Conservation (phyloP, 805 yeast species). For the Suhomyces kilbournensis region DNA sequence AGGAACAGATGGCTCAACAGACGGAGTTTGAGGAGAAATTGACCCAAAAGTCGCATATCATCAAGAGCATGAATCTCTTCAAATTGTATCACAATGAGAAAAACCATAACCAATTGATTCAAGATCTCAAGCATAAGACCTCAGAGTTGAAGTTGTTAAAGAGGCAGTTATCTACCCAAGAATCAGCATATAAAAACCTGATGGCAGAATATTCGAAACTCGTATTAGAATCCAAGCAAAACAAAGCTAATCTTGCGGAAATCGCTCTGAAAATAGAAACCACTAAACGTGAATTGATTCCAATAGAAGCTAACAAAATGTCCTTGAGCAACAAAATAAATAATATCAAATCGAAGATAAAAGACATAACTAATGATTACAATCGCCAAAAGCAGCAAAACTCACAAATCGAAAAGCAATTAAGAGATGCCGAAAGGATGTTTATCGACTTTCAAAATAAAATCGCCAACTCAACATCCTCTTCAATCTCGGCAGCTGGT, state of each 20-base stretch:
- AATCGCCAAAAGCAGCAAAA: conserved; percentile 48
- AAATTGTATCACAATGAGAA: conserved; percentile 60
- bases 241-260: conserved; percentile 35
- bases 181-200: conserved; percentile 23
- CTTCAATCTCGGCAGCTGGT: conserved; percentile 47
- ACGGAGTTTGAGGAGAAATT: conserved; percentile 59
- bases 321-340: conserved; percentile 46
- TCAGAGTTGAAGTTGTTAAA: conserved; percentile 35
- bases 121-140: conserved; percentile 33
- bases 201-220: conserved; percentile 46
- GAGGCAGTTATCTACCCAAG: conserved; percentile 22
- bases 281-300: conserved; percentile 51
- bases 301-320: conserved; percentile 56
- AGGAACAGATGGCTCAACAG: conserved; percentile 71
- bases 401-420: conserved; percentile 42
- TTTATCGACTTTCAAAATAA: conserved; percentile 30
- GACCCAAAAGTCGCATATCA: conserved; percentile 44
- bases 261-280: conserved; percentile 42
- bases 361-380: conserved; percentile 50
- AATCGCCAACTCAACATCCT: conserved; percentile 15
- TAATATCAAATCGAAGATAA: conserved; percentile 46
- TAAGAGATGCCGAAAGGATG: conserved; percentile 39
- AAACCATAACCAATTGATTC: conserved; percentile 33
- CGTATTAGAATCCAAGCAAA: conserved; percentile 39
- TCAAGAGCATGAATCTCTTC: conserved; percentile 55